Evolutionary conservation across 805 yeast species (phyloP).

Genomic region (Candida khao-thaluensis): DNA sequence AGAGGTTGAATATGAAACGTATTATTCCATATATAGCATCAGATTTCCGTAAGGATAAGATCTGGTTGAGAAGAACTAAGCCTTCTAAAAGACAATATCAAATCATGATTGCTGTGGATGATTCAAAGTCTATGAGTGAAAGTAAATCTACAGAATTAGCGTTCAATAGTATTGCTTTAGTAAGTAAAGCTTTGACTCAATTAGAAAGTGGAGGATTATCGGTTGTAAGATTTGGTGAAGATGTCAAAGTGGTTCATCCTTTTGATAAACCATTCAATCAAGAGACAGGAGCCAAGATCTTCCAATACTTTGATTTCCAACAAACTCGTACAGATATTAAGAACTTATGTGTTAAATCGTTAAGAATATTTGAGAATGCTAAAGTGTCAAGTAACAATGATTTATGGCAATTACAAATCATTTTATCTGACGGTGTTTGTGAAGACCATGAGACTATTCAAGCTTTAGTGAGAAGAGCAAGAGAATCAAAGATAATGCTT

Average conservation of each 20-base stretch:
- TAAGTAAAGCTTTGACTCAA: constrained; percentile 89
- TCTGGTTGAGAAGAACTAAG: constrained; percentile 96
- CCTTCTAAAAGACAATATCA: constrained; percentile 97
- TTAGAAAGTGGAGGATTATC: constrained; percentile 92
- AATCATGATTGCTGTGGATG: constrained; percentile 96
- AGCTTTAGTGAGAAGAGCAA: constrained; percentile 83
- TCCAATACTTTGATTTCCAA: constrained; percentile 87
- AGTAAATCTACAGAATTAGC: constrained; percentile 88
- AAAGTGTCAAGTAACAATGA: constrained; percentile 49
- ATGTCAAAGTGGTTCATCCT: constrained; percentile 80
- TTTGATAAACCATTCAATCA: constrained; percentile 77
- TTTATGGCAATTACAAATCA: constrained; percentile 90
- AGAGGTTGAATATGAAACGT: constrained; percentile 93
- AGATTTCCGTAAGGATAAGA: constrained; percentile 94
- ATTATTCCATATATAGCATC: constrained; percentile 98
- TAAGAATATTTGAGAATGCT: constrained; percentile 68
- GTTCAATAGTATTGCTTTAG: constrained; percentile 90
- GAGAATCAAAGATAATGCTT: constrained; percentile 89
- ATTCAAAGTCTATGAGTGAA: constrained; percentile 96
- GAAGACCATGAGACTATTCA: constrained; percentile 87
- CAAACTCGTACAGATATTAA: constrained; percentile 85
- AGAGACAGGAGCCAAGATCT: constrained; percentile 78
- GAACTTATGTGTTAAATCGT: constrained; percentile 67
- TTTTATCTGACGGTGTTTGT: constrained; percentile 94
- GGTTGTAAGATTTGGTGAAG: constrained; percentile 86